These are phyloP conservation scores for Penicillium sp. DNA, from an alignment of 2,329 filamentous ascomycete species.

Conservation along the genomic window DNA sequence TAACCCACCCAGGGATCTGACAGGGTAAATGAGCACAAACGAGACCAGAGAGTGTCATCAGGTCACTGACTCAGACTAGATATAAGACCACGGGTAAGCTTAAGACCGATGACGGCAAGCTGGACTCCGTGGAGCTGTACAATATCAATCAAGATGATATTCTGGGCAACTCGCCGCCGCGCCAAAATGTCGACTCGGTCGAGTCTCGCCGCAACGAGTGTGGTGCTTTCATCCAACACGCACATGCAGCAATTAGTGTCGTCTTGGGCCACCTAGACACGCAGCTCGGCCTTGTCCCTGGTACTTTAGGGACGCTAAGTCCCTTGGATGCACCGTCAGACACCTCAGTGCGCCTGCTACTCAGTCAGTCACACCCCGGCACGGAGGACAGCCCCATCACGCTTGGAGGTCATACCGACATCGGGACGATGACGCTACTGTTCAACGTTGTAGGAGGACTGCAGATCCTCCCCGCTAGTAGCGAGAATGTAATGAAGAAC, in stretches of 20 bases:
- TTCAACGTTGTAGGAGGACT: constrained; percentile 38
- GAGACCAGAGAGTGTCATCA: not conserved
- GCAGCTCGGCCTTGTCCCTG: constrained; percentile 25
- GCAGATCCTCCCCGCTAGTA: constrained; percentile 32
- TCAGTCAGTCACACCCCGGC: constrained; percentile 15
- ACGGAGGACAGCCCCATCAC: constrained; percentile 19
- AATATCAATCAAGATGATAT: constrained; percentile 33
- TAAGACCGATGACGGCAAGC: constrained; percentile 22
- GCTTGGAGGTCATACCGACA: constrained; percentile 36
- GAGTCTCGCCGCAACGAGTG: not conserved
- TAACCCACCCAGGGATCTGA: constrained; percentile 8
- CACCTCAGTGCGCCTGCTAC: constrained; percentile 21
- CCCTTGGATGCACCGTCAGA: constrained; percentile 25
- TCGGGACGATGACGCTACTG: constrained; percentile 39
- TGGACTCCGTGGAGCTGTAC: constrained; percentile 32
- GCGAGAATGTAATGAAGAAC: constrained; percentile 8
- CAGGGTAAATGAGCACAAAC: not conserved
- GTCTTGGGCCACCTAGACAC: constrained; percentile 24
- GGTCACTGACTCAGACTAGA: constrained; percentile 1
- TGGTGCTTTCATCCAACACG: not conserved
- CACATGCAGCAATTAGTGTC: constrained; percentile 9
- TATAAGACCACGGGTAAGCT: constrained; percentile 16
- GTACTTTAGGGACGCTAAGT: constrained; percentile 26
- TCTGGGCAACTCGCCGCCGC: constrained; percentile 21
- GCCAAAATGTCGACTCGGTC: constrained; percentile 12